Evolutionary conservation across 1,284 basidiomycete species (phyloP), one percentile per base, ranked within the genome.

Genomic region (Trichosporon sp.): DNA sequence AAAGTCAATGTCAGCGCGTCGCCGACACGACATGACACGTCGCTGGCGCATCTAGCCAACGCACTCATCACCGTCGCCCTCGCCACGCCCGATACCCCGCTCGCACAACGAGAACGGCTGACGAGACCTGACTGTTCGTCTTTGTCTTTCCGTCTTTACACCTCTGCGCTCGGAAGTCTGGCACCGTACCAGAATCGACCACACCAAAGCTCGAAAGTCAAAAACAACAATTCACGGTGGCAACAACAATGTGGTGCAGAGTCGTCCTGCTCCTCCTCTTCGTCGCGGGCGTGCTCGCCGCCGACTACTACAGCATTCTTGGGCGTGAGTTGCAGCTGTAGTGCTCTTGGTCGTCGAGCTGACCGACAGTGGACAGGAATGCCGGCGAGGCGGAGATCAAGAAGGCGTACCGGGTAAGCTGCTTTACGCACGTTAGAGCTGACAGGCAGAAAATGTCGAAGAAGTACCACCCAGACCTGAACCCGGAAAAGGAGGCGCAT

Each of bases 381-480:
- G 93, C 93, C 25, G 90, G 89, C 34, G 92, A 95, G 42, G 88
- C 89, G 75, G 93, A 96, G 74, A 93, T 98, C 80, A 89, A 91
- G 83, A 90, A 91, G 75, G 92, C 93, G 1, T 98, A 97, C 85
- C 91, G 81, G 75, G 82, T 83, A 23, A 65, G 51, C 25, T 51
- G 31, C 31, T 12, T 38, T 32, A 11, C 27, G 34, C 27, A 32
- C 27, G 9, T 3, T 6, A 2, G n/a, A 34, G 23, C 66, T 67
- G 58, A 69, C 64, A 3, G 3, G 9, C 71, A 95, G 84, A 90
- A 89, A 79, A 85, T 96, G 62, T 95, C 92, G 83, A 91, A 90
- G 76, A 92, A 90, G 83, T 92, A 88, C 73, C 95, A 97, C 79
- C 95, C 95, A 0, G 95, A 98, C 85, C 95, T 95, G 85, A 97